These are phyloP conservation scores for Suillus ampliporus DNA, from an alignment of 768 basidiomycete genomes.

Conservation along the genomic window DNA sequence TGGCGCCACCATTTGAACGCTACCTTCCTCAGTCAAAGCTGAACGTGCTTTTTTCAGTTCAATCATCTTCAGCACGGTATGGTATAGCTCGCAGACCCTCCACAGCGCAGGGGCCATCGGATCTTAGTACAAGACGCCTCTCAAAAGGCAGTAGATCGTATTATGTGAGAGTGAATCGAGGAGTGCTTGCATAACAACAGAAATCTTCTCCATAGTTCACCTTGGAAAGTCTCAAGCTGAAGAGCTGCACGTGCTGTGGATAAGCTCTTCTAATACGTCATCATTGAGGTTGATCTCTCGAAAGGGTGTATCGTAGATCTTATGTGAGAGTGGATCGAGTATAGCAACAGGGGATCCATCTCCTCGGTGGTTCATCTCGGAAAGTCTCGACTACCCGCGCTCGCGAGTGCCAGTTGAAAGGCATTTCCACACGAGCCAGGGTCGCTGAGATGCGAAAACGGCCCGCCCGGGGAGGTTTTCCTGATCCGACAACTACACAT, in stretches of 20 bases:
- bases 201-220: background rate
- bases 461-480: background rate
- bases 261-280: background rate
- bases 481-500: background rate
- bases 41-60: background rate
- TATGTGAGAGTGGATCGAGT: background rate
- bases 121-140: background rate
- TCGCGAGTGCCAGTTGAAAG: background rate
- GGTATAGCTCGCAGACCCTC: background rate
- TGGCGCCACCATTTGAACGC: too few species aligned
- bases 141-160: background rate
- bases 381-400: background rate
- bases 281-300: background rate
- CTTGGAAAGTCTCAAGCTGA: background rate
- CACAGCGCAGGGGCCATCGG: background rate
- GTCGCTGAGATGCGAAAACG: background rate
- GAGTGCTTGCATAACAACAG: background rate
- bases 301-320: slow-evolving; percentile 1
- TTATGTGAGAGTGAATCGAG: background rate
- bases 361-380: background rate
- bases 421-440: background rate
- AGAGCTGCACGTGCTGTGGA: background rate
- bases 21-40: too few species aligned
- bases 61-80: background rate
- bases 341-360: background rate